Conservation (phyloP, 2,329 filamentous ascomycete genomes). For the Fusarium bactridioides region DNA sequence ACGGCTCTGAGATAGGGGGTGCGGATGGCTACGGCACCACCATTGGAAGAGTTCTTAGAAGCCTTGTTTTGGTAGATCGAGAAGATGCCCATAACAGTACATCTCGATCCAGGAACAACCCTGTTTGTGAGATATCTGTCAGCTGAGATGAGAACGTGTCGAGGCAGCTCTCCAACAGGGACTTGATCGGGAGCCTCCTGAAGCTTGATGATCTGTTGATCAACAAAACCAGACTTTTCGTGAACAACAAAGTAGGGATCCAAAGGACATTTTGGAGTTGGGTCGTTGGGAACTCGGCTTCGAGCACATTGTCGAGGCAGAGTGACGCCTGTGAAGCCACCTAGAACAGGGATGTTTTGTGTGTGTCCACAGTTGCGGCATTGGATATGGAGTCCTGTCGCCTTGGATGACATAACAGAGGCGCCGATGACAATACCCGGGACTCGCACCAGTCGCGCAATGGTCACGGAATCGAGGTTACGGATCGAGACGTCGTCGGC, state of each 20-base stretch:
- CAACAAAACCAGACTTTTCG: constrained; percentile 92
- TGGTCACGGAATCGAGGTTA: constrained; percentile 89
- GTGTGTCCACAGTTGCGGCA: constrained; percentile 85
- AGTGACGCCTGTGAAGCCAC: constrained; percentile 87
- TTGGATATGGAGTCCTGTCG: constrained; percentile 83
- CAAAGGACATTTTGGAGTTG: constrained; percentile 79
- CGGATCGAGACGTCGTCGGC: constrained; percentile 92
- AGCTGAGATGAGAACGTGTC: constrained; percentile 95
- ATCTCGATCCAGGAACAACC: constrained; percentile 93
- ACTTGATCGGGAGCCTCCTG: constrained; percentile 98
- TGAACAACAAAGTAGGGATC: constrained; percentile 97
- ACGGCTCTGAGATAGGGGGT: constrained; percentile 95
- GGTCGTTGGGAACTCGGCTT: constrained; percentile 69
- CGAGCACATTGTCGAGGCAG: constrained; percentile 82
- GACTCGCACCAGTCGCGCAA: constrained; percentile 93
- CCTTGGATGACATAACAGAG: constrained; percentile 95
- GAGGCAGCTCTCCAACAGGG: constrained; percentile 91
- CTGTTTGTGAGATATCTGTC: constrained; percentile 95
- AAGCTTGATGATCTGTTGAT: constrained; percentile 97
- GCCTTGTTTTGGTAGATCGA: constrained; percentile 97
- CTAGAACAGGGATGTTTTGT: constrained; percentile 74
- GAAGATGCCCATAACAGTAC: constrained; percentile 96
- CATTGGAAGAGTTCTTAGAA: constrained; percentile 75
- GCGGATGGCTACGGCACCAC: constrained; percentile 89
- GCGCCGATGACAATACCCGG: constrained; percentile 98